These are phyloP conservation scores for Persicaria maculosa DNA, from an alignment of 148 eudicot species.

Conservation along the genomic window DNA sequence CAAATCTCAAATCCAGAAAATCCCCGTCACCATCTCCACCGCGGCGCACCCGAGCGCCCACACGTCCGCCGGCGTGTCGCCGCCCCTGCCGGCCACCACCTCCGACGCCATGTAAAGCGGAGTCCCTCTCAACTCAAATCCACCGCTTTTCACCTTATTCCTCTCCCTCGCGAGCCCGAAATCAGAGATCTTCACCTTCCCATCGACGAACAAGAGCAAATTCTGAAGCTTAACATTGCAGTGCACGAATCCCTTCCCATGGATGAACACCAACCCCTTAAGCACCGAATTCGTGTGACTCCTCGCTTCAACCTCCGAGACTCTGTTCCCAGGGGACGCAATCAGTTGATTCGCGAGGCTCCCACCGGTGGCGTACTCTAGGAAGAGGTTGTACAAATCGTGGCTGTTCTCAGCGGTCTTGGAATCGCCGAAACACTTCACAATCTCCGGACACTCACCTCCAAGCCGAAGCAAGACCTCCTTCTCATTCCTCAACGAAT, in stretches of 20 bases:
- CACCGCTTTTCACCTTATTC: conserved; percentile 9
- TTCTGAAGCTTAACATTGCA: conserved; percentile 75
- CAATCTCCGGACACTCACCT: conserved; percentile 31
- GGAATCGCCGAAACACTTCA: conserved; percentile 47
- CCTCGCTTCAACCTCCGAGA: conserved; percentile 35
- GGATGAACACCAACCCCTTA: conserved; percentile 46
- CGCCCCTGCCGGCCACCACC: conserved; percentile 33
- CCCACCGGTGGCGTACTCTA: conserved; percentile 68
- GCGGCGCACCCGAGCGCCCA: conserved; percentile 96
- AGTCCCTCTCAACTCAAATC: conserved; percentile 62
- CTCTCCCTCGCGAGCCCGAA: conserved; percentile 60
- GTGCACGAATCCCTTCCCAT: conserved; percentile 57
- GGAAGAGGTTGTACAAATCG: conserved; percentile 46
- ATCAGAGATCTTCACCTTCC: conserved; percentile 51
- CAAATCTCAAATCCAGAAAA: too few species aligned
- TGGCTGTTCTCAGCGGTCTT: conserved; percentile 33
- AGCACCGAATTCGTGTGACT: conserved; percentile 39
- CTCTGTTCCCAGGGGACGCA: conserved; percentile 10
- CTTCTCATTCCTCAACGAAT: conserved; percentile 45
- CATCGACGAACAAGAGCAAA: conserved; percentile 36
- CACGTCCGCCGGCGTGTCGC: conserved; percentile 56
- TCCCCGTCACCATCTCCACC: conserved; percentile 52
- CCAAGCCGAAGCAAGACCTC: conserved; percentile 34
- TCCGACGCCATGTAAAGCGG: conserved; percentile 97
- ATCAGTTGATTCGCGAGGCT: conserved; percentile 36